Conservation (phyloP, 441 rosid genomes). For the Syzygium malaccense region DNA sequence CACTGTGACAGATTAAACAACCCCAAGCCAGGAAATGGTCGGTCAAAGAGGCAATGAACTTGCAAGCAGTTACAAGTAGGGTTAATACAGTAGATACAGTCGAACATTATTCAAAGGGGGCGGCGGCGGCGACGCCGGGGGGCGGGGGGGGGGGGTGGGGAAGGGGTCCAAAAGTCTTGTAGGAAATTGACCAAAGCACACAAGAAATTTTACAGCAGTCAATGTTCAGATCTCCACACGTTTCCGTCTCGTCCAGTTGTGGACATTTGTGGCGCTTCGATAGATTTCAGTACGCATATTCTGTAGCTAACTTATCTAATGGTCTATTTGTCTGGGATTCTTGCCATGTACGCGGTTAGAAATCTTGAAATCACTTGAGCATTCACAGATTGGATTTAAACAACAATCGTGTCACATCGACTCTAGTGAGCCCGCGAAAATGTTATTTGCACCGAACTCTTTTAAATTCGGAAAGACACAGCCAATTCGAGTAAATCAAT, state of each 20-base stretch:
- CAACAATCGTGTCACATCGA: neutral
- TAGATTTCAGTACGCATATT: neutral
- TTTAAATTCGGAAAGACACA: neutral
- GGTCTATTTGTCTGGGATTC: neutral
- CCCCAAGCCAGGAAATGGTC: neutral
- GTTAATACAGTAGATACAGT: neutral
- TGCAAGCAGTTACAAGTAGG: neutral
- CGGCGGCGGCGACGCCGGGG: no score
- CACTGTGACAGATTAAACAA: slow-evolving; percentile 22
- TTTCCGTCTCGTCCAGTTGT: neutral
- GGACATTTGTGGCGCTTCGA: neutral
- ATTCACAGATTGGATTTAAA: neutral
- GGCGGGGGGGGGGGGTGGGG: no score
- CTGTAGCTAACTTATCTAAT: neutral
- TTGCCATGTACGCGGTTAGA: neutral
- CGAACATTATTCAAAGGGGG: neutral
- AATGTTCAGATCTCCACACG: neutral
- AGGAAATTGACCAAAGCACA: neutral
- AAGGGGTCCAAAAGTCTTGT: neutral
- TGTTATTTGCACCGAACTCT: neutral
- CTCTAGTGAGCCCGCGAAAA: neutral
- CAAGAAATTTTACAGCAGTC: neutral
- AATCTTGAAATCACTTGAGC: neutral
- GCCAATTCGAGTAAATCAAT: neutral
- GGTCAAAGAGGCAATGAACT: neutral